Evolutionary conservation across 805 yeast species (phyloP), one percentile per base, ranked within the genome.

Genomic region (Starmerella stigmatis): DNA sequence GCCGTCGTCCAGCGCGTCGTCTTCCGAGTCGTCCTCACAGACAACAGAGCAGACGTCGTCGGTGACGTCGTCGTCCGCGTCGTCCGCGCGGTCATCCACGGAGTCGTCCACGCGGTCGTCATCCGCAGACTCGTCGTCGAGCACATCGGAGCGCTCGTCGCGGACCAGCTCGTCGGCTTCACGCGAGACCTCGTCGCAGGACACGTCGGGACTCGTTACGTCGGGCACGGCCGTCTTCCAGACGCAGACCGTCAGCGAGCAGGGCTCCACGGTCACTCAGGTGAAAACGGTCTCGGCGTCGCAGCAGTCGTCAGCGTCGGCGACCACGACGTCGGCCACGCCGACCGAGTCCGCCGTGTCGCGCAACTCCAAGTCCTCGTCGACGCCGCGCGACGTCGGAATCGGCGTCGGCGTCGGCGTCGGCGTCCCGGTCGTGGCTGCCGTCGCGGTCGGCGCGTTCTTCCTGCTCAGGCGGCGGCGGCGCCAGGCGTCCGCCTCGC

Each of bases 351-450:
- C 27, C 12, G 21, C 29, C 27, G 4, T 36, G 19, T 11, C 13
- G 8, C 3, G 16, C 30, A 19, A 20, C 16, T 20, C 33, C 22
- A 3, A 22, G 15, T 12, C 25, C 15, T 21, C 33, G 21, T 41
- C 50, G 17, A 54, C 34, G 31, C 45, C 40, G 45, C 53, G 73
- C 44, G 72, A 71, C 45, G 71, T 79, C 28, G 75, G 80, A 20
- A 71, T 79, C 43, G 86, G 86, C 31, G 78, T 79, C 47, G 79
- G 76, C 23, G 79, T 80, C 5, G 86, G 86, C 45, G 72, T 81
- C 12, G 84, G 84, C 43, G 76, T 78, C 0, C 83, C 88, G 0
- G 58, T 78, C n/a, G 61, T 69, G 2, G 45, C 68, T 32, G 68
- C 67, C 5, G 67, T 62, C 6, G 62, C 64, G n/a, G 62, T 60